Evolutionary conservation across 129 eudicot species (phyloP), one percentile per base, ranked within the genome.

Genomic region (Sambucus nigra): DNA sequence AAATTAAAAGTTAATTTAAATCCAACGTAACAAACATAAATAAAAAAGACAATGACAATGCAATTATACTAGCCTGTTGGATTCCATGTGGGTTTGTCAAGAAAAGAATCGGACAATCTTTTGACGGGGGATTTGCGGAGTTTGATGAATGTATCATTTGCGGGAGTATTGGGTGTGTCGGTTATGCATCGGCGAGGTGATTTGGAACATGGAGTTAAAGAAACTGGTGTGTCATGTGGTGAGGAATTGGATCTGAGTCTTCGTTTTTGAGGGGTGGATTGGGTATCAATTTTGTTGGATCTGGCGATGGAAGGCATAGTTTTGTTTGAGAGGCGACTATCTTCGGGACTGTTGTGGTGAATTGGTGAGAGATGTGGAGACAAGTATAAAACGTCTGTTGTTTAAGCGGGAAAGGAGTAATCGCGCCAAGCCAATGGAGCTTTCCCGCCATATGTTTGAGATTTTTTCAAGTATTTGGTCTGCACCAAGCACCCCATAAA

Each of bases 11-110:
- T 27, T 44, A 19, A 59, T 27, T 22, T 39, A 25, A 3, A 47
- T 47, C 5, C 25, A 21, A 47, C 1, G 21, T 6, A 14, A 17
- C n/a, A 47, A 61, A 5, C 12, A 63, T 4, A 17, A 14, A 10
- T 1, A 14, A 46, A 63, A 39, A 15, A 2, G 6, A 27, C 0
- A 16, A 21, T 3, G 25, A 15, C 25, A 51, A 52, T n/a, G 2
- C 19, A 31, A 55, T 39, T n/a, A 35, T 3, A n/a, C 53, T 59
- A 39, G 64, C 96, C 94, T 76, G 74, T 70, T 19, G 96, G 94
- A 57, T 82, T 77, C 96, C 83, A 86, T 44, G 63, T 49, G 7
- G 83, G 83, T 67, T 83, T 92, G 33, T 71, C 80, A 25, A 64
- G 18, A 27, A 72, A 74, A 49, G 52, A 50, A 55, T 86, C 99